Evolutionary conservation across 805 yeast genomes (phyloP), one percentile per base, ranked within the genome.

Genomic region (Kuraishia capsulata): DNA sequence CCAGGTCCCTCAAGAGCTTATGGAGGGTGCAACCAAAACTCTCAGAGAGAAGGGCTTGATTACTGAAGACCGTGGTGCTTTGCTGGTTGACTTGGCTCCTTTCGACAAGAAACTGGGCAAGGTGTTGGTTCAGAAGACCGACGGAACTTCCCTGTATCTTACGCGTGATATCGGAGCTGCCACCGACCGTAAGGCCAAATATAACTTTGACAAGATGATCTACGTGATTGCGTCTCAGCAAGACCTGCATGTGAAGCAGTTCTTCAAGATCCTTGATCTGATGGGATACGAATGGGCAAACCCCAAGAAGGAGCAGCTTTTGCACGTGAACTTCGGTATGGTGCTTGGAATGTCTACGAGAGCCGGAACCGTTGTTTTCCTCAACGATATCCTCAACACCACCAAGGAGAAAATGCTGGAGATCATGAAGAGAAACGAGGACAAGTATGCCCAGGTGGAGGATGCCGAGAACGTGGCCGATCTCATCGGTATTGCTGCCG

Each of bases 161-260:
- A 89, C 97, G 45, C 80, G 99, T 68, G 99, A 92, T 62, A 82
- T 92, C 42, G 97, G 97, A 51, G 96, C 89, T 52, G 97, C 97
- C 40, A 78, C 81, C 55, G 86, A 83, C 55, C 90, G 99, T 70
- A 72, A 86, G 58, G 78, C 83, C 40, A 73, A 70, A 50, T 84
- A 79, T 66, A 67, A 87, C 41, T 92, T 92, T 57, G 97, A 90
- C 66, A 88, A 89, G 69, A 84, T 87, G 95, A 76, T 92, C 46
- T 92, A 92, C 57, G 97, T 90, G 40, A 81, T 89, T 64, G 97
- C 98, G 5, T 69, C 83, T 39, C 99, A 92, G 67, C 99, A 92
- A 69, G 97, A 92, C 62, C 73, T 92, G 51, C 97, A 92, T 58
- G 69, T 76, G 46, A 89, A 89, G 40, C 99, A 92, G 66, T 85